Evolutionary conservation across 306 rosid genomes (phyloP).

Genomic region (Rubus parviflorus): DNA sequence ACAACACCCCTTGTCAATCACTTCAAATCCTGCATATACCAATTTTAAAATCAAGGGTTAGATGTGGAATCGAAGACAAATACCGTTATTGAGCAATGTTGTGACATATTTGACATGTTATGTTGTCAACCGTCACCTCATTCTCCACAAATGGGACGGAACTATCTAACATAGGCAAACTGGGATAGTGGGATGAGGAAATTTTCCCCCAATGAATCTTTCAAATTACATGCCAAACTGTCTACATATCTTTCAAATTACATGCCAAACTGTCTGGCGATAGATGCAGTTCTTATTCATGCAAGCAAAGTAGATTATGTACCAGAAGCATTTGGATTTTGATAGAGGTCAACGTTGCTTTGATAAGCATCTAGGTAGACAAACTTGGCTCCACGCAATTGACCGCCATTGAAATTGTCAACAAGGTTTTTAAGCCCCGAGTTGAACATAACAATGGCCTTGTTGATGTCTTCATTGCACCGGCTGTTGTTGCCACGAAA

Average conservation of each 20-base stretch:
- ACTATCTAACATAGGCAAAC: no score
- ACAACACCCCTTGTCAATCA: conserved; percentile 81
- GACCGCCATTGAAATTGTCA: conserved; percentile 63
- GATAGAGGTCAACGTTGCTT: conserved; percentile 53
- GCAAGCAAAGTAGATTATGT: conserved; percentile 10
- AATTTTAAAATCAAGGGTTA: background rate
- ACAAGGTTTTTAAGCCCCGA: conserved; percentile 61
- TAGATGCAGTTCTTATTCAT: background rate
- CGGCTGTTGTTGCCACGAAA: conserved; percentile 47
- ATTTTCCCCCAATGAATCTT: no score
- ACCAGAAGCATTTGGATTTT: conserved; percentile 55
- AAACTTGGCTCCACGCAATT: conserved; percentile 76
- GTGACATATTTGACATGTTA: background rate
- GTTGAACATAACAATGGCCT: conserved; percentile 65
- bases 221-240: no score
- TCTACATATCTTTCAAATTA: background rate
- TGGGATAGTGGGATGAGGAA: no score
- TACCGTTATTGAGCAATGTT: background rate
- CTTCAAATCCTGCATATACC: conserved; percentile 72
- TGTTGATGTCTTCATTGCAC: conserved; percentile 81
- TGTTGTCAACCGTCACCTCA: background rate
- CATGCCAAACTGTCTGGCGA: background rate
- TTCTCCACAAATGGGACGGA: no score
- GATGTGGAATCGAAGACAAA: background rate
- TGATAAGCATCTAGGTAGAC: conserved; percentile 68